Percentiles rank a stretch among this genome's conserved stretches.
These are phyloP conservation scores for Halenospora varia DNA, from an alignment of 495 filamentous ascomycete species.

Conservation along the genomic window DNA sequence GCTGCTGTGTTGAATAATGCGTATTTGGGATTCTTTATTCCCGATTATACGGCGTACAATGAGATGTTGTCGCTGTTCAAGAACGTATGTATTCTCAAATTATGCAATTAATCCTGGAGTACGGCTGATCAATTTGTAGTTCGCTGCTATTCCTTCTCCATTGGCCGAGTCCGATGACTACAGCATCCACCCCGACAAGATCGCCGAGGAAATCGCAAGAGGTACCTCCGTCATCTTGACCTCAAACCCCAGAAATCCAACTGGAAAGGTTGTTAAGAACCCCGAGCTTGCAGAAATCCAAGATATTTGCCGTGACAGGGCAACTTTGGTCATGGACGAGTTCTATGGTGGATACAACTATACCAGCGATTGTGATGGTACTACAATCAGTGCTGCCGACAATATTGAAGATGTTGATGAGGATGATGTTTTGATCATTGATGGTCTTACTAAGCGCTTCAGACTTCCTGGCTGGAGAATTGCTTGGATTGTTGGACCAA, in stretches of 20 bases:
- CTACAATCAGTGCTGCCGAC: constrained; percentile 79
- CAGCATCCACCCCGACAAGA: constrained; percentile 88
- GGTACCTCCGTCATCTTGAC: constrained; percentile 87
- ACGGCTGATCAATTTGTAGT: constrained; percentile 44
- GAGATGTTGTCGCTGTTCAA: constrained; percentile 78
- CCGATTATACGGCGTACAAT: constrained; percentile 78
- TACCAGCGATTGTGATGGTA: constrained; percentile 83
- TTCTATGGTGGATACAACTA: constrained; percentile 98
- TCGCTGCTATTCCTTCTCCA: constrained; percentile 85
- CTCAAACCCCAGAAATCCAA: constrained; percentile 95
- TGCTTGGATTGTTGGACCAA: constrained; percentile 92
- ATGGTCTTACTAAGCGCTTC: constrained; percentile 96
- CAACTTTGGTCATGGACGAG: constrained; percentile 91
- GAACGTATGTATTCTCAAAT: constrained; percentile 19
- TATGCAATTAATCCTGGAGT: constrained; percentile 1
- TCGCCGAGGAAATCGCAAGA: constrained; percentile 83
- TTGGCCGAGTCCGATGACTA: constrained; percentile 80
- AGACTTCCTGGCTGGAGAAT: constrained; percentile 95
- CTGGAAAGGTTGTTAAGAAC: constrained; percentile 78
- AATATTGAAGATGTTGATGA: constrained; percentile 71
- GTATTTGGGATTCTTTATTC: constrained; percentile 86
- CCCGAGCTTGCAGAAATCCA: constrained; percentile 83
- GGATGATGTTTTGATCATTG: constrained; percentile 82
- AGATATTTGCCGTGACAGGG: constrained; percentile 84
- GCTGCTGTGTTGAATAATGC: constrained; percentile 90